Evolutionary conservation across 2,329 filamentous ascomycete genomes (phyloP).

Genomic region (Gliomastix tumulicola): DNA sequence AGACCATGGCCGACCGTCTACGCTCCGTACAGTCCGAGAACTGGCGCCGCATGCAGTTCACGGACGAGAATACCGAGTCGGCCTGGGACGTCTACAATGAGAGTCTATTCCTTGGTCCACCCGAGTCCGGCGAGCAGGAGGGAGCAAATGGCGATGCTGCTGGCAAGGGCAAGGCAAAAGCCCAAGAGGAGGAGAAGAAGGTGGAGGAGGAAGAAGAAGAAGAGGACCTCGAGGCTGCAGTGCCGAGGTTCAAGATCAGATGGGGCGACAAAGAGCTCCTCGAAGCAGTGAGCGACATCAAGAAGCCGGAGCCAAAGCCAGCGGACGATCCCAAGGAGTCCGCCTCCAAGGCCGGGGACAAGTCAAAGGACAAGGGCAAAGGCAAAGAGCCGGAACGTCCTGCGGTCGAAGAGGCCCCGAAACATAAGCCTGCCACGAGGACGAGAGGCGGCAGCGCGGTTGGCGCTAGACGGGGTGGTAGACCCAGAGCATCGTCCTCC

Average conservation of each 20-base stretch:
- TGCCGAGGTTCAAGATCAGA: conserved; percentile 27
- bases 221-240: conserved; percentile 22
- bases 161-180: conserved; percentile 4
- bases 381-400: background rate
- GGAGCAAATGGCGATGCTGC: conserved; percentile 3
- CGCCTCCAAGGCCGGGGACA: background rate
- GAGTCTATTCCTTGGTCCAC: conserved; percentile 45
- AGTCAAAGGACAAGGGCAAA: too few relatives aligned
- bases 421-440: conserved; percentile 11
- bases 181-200: conserved; percentile 7
- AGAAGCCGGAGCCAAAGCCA: conserved; percentile 20
- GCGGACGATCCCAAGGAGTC: conserved; percentile 14
- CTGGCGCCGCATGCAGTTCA: conserved; percentile 75
- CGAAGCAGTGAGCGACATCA: conserved; percentile 37
- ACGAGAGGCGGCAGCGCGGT: conserved; percentile 6
- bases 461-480: conserved; percentile 1
- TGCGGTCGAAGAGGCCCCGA: conserved; percentile 15
- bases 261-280: conserved; percentile 38
- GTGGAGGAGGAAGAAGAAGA: conserved; percentile 6
- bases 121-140: conserved; percentile 6
- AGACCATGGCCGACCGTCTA: conserved; percentile 71
- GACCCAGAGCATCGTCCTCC: background rate
- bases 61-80: conserved; percentile 70
- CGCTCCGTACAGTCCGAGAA: conserved; percentile 72
- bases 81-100: conserved; percentile 73